Conservation (phyloP, 176 grass and related monocot genomes). For the Tillandsia leiboldiana region DNA sequence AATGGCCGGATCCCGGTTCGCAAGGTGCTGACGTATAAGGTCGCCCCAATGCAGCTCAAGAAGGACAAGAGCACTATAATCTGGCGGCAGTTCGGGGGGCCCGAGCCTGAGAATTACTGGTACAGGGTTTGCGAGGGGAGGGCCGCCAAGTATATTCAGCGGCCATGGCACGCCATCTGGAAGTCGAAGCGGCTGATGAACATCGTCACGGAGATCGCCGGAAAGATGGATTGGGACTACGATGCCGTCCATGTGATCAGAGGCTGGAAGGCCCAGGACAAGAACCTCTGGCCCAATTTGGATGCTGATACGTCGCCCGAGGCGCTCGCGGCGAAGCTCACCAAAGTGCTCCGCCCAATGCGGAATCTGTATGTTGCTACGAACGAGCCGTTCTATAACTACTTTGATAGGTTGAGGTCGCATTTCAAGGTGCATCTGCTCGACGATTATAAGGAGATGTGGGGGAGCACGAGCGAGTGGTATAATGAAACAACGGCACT, state of each 20-base stretch:
- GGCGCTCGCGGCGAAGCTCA: slow-evolving; percentile 45
- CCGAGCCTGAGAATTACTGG: slow-evolving; percentile 98
- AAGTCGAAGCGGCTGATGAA: slow-evolving; percentile 89
- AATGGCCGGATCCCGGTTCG: slow-evolving; percentile 51
- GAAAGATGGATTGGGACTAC: slow-evolving; percentile 86
- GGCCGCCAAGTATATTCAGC: slow-evolving; percentile 57
- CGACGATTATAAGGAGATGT: slow-evolving; percentile 87
- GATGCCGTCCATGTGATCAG: slow-evolving; percentile 75
- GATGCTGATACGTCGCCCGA: slow-evolving; percentile 69
- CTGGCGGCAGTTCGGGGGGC: slow-evolving; percentile 73
- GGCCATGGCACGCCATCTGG: slow-evolving; percentile 88
- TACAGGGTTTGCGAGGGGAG: slow-evolving; percentile 89
- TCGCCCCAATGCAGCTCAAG: slow-evolving; percentile 84
- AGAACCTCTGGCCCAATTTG: slow-evolving; percentile 73
- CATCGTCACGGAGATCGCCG: slow-evolving; percentile 83
- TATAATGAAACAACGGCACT: slow-evolving; percentile 65
- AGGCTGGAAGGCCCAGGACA: slow-evolving; percentile 72
- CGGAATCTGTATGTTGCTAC: slow-evolving; percentile 85
- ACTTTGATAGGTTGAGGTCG: slow-evolving; percentile 84
- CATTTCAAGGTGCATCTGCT: slow-evolving; percentile 85
- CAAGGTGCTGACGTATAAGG: slow-evolving; percentile 74
- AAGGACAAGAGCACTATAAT: slow-evolving; percentile 72
- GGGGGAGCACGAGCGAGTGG: slow-evolving; percentile 79
- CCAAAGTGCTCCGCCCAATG: slow-evolving; percentile 39
- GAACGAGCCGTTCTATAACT: slow-evolving; percentile 80